Evolutionary conservation across 2,329 filamentous ascomycete species (phyloP).

Genomic region (Fusarium vanettenii): DNA sequence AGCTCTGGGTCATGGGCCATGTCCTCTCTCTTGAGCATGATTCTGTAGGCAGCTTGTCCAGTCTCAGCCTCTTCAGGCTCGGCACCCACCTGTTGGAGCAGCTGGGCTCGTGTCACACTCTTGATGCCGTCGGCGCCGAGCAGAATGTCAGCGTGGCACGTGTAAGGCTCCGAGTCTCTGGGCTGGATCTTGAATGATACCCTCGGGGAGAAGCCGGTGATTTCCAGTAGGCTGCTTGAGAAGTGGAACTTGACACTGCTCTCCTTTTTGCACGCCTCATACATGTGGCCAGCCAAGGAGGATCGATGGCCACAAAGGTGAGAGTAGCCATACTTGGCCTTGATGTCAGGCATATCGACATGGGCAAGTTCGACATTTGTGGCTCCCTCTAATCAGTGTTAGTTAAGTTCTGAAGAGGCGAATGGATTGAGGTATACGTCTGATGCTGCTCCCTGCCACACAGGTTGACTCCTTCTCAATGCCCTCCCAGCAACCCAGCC

Average conservation of each 20-base stretch:
- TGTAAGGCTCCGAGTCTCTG: constrained; percentile 25
- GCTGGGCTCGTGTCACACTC: constrained; percentile 56
- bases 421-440: constrained; percentile 32
- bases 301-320: constrained; percentile 85
- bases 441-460: constrained; percentile 45
- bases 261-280: constrained; percentile 74
- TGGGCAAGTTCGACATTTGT: constrained; percentile 77
- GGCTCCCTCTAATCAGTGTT: constrained; percentile 67
- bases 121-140: constrained; percentile 67
- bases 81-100: constrained; percentile 65
- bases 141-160: constrained; percentile 58
- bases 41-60: constrained; percentile 65
- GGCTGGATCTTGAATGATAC: constrained; percentile 37
- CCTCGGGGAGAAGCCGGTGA: constrained; percentile 39
- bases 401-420: neutral
- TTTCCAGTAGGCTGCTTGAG: constrained; percentile 39
- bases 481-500: constrained; percentile 76
- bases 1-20: constrained; percentile 77
- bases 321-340: constrained; percentile 75
- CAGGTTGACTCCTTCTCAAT: constrained; percentile 57
- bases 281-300: constrained; percentile 76
- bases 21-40: constrained; percentile 64
- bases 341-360: constrained; percentile 76
- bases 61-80: constrained; percentile 60
- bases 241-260: constrained; percentile 76